A percentile compares a stretch with the other conserved stretches of the same genome.
Conservation (phyloP, 2,329 filamentous ascomycete genomes). For the Penicillium janthinellum region DNA sequence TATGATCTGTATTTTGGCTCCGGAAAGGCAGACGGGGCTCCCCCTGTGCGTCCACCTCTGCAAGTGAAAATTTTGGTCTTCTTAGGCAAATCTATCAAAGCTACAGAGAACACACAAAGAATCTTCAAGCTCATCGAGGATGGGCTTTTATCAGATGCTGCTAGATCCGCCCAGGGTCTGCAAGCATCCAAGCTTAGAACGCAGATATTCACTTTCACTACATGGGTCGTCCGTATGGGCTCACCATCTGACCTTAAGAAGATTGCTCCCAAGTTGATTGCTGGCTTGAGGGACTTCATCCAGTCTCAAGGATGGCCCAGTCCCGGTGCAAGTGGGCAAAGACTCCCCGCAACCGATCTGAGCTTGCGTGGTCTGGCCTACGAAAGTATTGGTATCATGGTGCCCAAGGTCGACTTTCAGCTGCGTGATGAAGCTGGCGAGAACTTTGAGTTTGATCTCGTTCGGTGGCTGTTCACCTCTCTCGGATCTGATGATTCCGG, state of each 20-base stretch:
- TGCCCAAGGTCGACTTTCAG: conserved; percentile 50
- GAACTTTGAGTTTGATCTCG: conserved; percentile 54
- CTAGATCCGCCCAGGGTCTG: conserved; percentile 58
- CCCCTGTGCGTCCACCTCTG: conserved; percentile 65
- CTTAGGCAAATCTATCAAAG: conserved; percentile 73
- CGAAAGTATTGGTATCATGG: conserved; percentile 83
- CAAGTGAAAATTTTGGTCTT: conserved; percentile 75
- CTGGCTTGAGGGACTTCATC: conserved; percentile 71
- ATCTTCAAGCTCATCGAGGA: conserved; percentile 71
- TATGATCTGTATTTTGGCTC: conserved; percentile 74
- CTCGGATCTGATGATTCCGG: conserved; percentile 76
- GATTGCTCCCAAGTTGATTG: conserved; percentile 69
- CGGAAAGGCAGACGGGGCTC: conserved; percentile 43
- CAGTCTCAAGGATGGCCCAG: conserved; percentile 80
- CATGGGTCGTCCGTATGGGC: conserved; percentile 80
- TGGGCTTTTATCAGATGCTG: conserved; percentile 56
- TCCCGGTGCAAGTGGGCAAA: conserved; percentile 55
- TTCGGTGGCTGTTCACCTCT: conserved; percentile 80
- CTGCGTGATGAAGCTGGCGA: conserved; percentile 35
- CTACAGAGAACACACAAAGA: conserved; percentile 68
- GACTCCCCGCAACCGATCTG: conserved; percentile 61
- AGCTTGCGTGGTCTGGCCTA: conserved; percentile 78
- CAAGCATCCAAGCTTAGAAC: conserved; percentile 79
- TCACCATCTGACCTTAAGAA: conserved; percentile 60
- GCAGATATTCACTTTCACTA: conserved; percentile 82